Conservation (phyloP, 768 basidiomycete species). For the Pleurotus ostreatus region DNA sequence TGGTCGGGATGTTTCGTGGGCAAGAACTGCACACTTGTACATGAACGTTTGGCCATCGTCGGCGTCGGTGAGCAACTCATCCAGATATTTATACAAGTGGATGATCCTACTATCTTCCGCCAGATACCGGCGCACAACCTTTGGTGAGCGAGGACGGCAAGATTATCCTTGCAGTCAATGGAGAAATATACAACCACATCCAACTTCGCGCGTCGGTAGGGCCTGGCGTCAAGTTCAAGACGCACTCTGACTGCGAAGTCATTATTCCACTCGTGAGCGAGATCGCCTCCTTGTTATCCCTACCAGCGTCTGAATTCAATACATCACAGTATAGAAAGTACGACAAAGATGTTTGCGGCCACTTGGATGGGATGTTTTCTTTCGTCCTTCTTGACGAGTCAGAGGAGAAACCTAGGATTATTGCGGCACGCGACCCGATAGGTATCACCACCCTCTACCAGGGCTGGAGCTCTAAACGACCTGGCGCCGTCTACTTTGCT, state of each 20-base stretch:
- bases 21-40: conserved; percentile 77
- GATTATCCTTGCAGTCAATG: conserved; percentile 87
- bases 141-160: conserved; percentile 84
- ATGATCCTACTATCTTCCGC: conserved; percentile 7
- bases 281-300: conserved; percentile 12
- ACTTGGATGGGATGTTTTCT: conserved; percentile 98
- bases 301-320: background rate
- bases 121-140: conserved; percentile 97
- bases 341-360: conserved; percentile 68
- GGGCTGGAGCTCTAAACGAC: conserved; percentile 83
- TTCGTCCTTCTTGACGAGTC: conserved; percentile 96
- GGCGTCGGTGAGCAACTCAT: conserved; percentile 74
- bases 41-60: conserved; percentile 96
- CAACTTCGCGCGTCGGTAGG: conserved; percentile 68
- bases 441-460: conserved; percentile 99
- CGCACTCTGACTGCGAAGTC: conserved; percentile 97
- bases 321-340: conserved; percentile 72
- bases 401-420: conserved; percentile 81
- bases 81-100: no score
- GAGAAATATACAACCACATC: conserved; percentile 98
- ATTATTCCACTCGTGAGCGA: conserved; percentile 89
- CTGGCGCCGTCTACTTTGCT: conserved; percentile 85
- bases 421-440: conserved; percentile 95
- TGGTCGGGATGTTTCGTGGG: conserved; percentile 97
- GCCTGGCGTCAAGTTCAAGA: conserved; percentile 79